Evolutionary conservation across 1,139 yeast species (phyloP), one percentile per base, ranked within the genome.

Genomic region (Kluyveromyces marxianus): DNA sequence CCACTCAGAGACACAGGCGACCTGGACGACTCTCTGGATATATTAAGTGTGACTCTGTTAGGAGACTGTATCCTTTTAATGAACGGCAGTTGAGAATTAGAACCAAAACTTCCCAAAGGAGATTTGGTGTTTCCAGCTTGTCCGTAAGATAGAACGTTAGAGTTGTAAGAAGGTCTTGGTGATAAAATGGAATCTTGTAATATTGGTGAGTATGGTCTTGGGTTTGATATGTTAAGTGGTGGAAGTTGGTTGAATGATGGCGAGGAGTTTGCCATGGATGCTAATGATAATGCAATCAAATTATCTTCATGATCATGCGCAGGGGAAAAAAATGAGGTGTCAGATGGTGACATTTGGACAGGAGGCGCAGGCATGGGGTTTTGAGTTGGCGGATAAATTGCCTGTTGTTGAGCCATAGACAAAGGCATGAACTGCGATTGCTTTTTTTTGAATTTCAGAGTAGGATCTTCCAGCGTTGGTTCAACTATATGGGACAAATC

Each of bases 261-360:
- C 4, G 66, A 62, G 2, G 66, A 60, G 44, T 61, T 61, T 21
- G 67, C 67, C 66, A 63, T 59, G 7, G 65, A 60, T 4, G 67
- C 61, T 32, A 63, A 47, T 44, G 66, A 62, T 41, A 63, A 49
- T 3, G 67, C 67, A 37, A 63, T 44, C 57, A 63, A 52, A 43
- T 60, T 63, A 48, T 63, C 67, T 35, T 63, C 66, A 41, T 61
- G 59, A 10, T 57, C 49, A 36, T 44, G 41, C 25, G 41, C 42
- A 37, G 44, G 39, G n/a, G 42, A 28, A 28, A 32, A 41, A 25
- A 30, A 33, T 7, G 44, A 34, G 4, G 41, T 34, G 25, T 39
- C 41, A 24, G 43, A 41, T 7, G 48, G 36, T 7, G 44, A n/a
- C 26, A 39, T 40, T 10, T 47, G 45, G 7, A 35, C 35, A 14